Evolutionary conservation across 768 basidiomycete species (phyloP).

Genomic region (Leccinum subtestaceum): DNA sequence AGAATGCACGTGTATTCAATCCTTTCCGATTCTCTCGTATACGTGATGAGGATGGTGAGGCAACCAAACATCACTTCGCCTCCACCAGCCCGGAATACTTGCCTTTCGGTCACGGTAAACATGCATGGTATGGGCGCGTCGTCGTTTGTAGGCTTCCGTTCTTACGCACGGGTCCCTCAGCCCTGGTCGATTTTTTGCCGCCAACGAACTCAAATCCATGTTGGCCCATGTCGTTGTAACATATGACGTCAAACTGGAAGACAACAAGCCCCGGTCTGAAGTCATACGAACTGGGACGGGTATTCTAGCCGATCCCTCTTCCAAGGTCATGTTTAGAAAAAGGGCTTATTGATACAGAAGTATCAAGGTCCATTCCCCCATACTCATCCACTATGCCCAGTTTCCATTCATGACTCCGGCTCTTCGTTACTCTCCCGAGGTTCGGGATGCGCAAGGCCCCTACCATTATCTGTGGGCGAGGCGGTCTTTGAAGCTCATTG

Average conservation of each 20-base stretch:
- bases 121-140: neutral
- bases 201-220: neutral
- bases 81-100: neutral
- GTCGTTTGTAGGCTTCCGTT: neutral
- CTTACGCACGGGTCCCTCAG: neutral
- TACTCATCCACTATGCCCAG: too few relatives aligned
- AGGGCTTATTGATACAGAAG: neutral
- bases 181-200: constrained; percentile 13
- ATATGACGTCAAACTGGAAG: neutral
- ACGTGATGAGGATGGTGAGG: neutral
- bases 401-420: too few relatives aligned
- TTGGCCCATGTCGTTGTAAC: neutral
- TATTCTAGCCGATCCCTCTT: neutral
- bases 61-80: neutral
- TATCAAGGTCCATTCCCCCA: neutral
- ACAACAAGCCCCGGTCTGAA: neutral
- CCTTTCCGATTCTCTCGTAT: neutral
- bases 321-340: neutral
- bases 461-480: too few relatives aligned
- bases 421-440: too few relatives aligned
- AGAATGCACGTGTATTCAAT: neutral
- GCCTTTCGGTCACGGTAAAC: neutral
- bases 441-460: too few relatives aligned
- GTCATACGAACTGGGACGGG: neutral
- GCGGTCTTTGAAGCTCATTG: too few relatives aligned